A percentile compares a stretch with the other conserved stretches of the same genome.
Evolutionary conservation across 352 stramenopile genomes (phyloP).

Genomic region (Globisporangium barbulae): DNA sequence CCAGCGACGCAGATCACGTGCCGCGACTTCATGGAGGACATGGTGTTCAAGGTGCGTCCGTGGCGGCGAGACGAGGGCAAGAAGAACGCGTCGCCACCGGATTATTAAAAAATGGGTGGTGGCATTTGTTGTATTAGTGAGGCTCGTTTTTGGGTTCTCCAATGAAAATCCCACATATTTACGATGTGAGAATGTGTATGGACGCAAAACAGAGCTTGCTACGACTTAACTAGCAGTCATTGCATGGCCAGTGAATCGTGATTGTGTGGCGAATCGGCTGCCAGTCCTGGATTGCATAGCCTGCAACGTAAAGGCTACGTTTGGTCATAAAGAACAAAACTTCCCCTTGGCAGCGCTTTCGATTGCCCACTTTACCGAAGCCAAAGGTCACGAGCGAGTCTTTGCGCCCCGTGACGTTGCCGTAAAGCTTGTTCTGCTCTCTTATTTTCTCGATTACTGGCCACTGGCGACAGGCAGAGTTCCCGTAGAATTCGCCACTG

Average conservation of each 20-base stretch:
- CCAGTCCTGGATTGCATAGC: conserved; percentile 22
- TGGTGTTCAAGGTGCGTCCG: conserved; percentile 74
- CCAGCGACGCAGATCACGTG: conserved; percentile 44
- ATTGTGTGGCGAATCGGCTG: not conserved
- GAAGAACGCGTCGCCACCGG: conserved; percentile 32
- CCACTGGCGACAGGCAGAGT: not conserved
- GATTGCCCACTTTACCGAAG: not conserved
- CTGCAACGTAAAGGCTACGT: conserved; percentile 23
- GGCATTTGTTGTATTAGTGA: not conserved
- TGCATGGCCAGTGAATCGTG: not conserved
- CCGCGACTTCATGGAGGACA: conserved; percentile 83
- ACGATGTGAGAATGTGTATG: too few species aligned
- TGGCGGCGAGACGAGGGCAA: conserved; percentile 56
- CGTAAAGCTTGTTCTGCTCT: not conserved
- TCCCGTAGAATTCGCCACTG: not conserved
- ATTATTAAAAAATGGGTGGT: conserved; percentile 35
- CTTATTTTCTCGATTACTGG: not conserved
- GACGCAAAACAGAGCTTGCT: too few species aligned
- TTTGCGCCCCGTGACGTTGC: not conserved
- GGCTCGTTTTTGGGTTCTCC: too few species aligned
- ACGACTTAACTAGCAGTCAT: too few species aligned
- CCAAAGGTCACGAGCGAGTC: not conserved
- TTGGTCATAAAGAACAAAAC: conserved; percentile 1
- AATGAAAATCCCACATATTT: too few species aligned
- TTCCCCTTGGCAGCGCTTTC: not conserved